phyloP scores from a whole-genome alignment of 352 stramenopile genomes.

The Stramenopiles sp. region DNA sequence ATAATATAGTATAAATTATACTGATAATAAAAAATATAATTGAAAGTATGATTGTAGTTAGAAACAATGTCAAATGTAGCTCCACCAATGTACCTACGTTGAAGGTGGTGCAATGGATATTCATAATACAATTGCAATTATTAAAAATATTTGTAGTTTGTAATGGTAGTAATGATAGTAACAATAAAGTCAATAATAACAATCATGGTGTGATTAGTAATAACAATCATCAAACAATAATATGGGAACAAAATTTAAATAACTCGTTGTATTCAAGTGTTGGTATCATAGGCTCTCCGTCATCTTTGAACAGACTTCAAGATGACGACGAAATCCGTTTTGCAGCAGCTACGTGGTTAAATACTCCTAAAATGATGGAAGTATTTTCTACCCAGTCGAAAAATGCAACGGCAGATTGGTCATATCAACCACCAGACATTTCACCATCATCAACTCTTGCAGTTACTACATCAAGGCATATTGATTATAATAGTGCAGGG shows the following conservation, averaged over 20 bases:
- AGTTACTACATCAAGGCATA: neutral
- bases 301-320: neutral
- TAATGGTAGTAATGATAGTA: no score
- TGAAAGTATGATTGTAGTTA: no score
- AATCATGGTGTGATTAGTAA: no score
- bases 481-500: neutral
- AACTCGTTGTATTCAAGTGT: neutral
- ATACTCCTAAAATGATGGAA: neutral
- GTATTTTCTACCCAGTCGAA: neutral
- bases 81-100: no score
- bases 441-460: neutral
- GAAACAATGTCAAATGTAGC: no score
- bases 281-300: neutral
- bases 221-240: no score
- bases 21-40: no score
- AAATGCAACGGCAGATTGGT: neutral
- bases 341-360: neutral
- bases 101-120: no score
- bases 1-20: no score
- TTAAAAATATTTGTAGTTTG: no score
- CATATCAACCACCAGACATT: neutral
- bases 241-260: neutral
- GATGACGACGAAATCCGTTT: neutral
- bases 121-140: no score
- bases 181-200: no score